These are phyloP conservation scores for Fusarium sp. DNA, from an alignment of 2,329 filamentous ascomycete species.

Conservation along the genomic window DNA sequence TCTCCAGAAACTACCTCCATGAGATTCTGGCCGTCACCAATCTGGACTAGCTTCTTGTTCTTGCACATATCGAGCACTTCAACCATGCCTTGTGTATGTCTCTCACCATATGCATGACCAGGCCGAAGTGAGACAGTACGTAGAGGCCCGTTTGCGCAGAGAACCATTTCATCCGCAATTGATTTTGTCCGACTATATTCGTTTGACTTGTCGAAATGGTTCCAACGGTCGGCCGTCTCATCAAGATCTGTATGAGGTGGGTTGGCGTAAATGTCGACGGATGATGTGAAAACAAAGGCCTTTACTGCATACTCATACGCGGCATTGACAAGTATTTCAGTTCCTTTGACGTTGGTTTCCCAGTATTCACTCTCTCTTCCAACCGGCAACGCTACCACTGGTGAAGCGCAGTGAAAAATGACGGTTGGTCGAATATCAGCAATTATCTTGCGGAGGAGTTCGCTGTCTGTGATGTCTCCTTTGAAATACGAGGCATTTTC, in stretches of 20 bases:
- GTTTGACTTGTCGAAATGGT: constrained; percentile 38
- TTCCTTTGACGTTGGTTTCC: constrained; percentile 52
- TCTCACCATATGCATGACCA: constrained; percentile 53
- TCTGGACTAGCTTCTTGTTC: constrained; percentile 51
- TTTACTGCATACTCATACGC: constrained; percentile 38
- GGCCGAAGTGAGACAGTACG: constrained; percentile 48
- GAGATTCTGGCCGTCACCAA: constrained; percentile 46
- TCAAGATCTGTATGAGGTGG: constrained; percentile 42
- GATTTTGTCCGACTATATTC: constrained; percentile 53
- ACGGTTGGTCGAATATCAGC: constrained; percentile 44
- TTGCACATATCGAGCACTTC: constrained; percentile 53
- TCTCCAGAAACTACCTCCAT: constrained; percentile 49
- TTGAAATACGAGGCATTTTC: constrained; percentile 44
- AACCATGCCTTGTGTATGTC: constrained; percentile 47
- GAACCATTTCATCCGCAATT: constrained; percentile 50
- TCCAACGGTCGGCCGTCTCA: constrained; percentile 47
- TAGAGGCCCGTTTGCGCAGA: constrained; percentile 44
- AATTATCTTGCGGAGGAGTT: constrained; percentile 32
- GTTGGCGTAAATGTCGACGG: constrained; percentile 48
- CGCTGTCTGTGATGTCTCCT: constrained; percentile 46
- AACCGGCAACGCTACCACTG: constrained; percentile 43
- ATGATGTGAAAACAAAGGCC: constrained; percentile 53
- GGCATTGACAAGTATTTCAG: constrained; percentile 45
- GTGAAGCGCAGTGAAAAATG: constrained; percentile 53
- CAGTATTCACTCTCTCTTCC: constrained; percentile 36